A percentile compares a stretch with the other conserved stretches of the same genome.
Conservation (phyloP, 2,329 filamentous ascomycete genomes). For the Arachnopeziza araneosa region DNA sequence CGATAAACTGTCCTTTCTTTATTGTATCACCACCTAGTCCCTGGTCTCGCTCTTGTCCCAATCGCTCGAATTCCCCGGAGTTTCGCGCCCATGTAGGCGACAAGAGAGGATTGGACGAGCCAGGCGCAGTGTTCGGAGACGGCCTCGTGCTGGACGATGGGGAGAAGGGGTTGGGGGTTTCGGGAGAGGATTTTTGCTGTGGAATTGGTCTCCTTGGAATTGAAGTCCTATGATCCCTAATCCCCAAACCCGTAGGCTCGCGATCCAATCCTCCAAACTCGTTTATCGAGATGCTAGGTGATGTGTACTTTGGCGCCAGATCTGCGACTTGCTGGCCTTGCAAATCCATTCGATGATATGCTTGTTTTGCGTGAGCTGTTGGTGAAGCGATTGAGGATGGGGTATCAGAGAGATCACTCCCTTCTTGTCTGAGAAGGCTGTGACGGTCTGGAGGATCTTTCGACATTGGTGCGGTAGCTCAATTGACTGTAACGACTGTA, state of each 20-base stretch:
- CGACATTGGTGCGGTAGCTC: neutral
- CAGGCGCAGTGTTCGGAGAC: slow-evolving; percentile 1
- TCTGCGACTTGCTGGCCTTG: slow-evolving; percentile 4
- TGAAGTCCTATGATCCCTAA: slow-evolving; percentile 6
- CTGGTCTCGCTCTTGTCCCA: neutral
- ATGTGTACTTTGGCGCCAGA: slow-evolving; percentile 9
- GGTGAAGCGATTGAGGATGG: slow-evolving; percentile 2
- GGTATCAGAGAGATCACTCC: slow-evolving; percentile 6
- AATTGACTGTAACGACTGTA: neutral
- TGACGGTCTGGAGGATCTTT: slow-evolving; percentile 5
- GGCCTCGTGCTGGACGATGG: neutral
- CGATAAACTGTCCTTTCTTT: neutral
- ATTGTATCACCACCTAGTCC: slow-evolving; percentile 4
- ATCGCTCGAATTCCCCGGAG: neutral
- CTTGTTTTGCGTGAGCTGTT: neutral
- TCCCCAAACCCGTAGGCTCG: slow-evolving; percentile 6
- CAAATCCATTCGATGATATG: slow-evolving; percentile 2
- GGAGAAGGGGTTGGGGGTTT: neutral
- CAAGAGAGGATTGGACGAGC: slow-evolving; percentile 9
- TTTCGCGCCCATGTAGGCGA: slow-evolving; percentile 9
- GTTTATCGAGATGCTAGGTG: slow-evolving; percentile 1
- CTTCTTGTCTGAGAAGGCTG: slow-evolving; percentile 7
- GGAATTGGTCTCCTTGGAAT: slow-evolving; percentile 8
- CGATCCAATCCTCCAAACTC: slow-evolving; percentile 4
- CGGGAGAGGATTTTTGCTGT: slow-evolving; percentile 1